Evolutionary conservation across 2,329 filamentous ascomycete genomes (phyloP).

Genomic region (Trichoderma asperellum): DNA sequence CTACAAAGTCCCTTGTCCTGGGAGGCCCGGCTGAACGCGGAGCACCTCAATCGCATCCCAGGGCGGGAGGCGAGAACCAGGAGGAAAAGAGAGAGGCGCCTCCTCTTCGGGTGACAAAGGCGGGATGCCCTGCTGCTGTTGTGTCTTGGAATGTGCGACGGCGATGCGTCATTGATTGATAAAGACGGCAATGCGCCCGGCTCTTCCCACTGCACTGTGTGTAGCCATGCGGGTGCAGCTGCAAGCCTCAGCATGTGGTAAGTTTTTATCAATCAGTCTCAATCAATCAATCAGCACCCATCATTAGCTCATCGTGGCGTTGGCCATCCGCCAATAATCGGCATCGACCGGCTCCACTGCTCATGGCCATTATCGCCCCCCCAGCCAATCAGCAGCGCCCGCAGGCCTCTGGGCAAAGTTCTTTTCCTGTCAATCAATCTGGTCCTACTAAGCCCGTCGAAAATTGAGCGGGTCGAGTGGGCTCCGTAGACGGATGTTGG

Average conservation of each 20-base stretch:
- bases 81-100: neutral
- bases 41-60: neutral
- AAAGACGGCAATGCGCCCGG: slow-evolving; percentile 9
- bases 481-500: slow-evolving; percentile 28
- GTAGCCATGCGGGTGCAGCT: neutral
- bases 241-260: neutral
- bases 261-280: slow-evolving; percentile 23
- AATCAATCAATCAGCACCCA: slow-evolving; percentile 16
- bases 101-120: neutral
- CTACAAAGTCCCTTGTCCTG: neutral
- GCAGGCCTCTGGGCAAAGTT: slow-evolving; percentile 7
- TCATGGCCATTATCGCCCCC: neutral
- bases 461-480: slow-evolving; percentile 16
- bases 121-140: neutral
- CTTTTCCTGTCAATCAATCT: slow-evolving; percentile 13
- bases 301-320: slow-evolving; percentile 27
- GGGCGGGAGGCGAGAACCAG: neutral
- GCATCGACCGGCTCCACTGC: neutral
- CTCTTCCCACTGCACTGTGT: neutral
- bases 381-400: slow-evolving; percentile 23
- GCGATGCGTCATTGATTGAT: slow-evolving; percentile 21
- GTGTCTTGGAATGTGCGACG: slow-evolving; percentile 10
- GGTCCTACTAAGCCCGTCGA: neutral
- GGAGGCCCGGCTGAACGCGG: neutral
- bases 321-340: slow-evolving; percentile 19